These are phyloP conservation scores for Cynara cardunculus DNA, from an alignment of 129 eudicot species.

Conservation along the genomic window DNA sequence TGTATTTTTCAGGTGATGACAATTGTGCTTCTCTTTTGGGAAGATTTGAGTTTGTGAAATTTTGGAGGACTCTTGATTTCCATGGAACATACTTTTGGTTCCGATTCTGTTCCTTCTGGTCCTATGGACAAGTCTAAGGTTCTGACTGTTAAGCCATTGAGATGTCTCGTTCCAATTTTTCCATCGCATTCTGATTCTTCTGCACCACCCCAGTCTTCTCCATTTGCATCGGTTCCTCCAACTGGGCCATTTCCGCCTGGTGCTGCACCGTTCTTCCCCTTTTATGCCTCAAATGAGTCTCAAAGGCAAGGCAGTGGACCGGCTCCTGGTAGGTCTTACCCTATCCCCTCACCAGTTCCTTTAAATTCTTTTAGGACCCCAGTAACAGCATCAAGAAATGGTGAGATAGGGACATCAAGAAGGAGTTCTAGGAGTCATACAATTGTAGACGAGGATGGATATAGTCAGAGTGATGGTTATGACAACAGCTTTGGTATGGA, in stretches of 20 bases:
- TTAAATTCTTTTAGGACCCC: slow-evolving; percentile 55
- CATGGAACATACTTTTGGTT: slow-evolving; percentile 55
- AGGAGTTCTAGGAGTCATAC: slow-evolving; percentile 19
- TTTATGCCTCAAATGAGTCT: slow-evolving; percentile 25
- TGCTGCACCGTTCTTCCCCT: slow-evolving; percentile 54
- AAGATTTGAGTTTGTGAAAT: neutral
- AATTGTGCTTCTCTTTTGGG: slow-evolving; percentile 3
- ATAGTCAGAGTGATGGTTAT: slow-evolving; percentile 28
- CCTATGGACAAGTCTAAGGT: slow-evolving; percentile 58
- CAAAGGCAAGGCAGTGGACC: slow-evolving; percentile 12
- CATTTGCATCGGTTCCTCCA: slow-evolving; percentile 51
- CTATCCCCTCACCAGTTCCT: slow-evolving; percentile 48
- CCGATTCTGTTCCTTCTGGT: slow-evolving; percentile 39
- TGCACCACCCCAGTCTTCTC: slow-evolving; percentile 34
- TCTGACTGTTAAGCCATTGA: slow-evolving; percentile 61
- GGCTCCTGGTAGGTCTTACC: slow-evolving; percentile 10
- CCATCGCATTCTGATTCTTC: slow-evolving; percentile 39
- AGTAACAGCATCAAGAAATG: slow-evolving; percentile 25
- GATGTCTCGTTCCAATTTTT: slow-evolving; percentile 71
- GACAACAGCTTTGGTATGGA: slow-evolving; percentile 34
- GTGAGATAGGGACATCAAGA: slow-evolving; percentile 24
- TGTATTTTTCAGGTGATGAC: slow-evolving; percentile 17
- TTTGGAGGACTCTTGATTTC: slow-evolving; percentile 15
- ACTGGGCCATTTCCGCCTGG: slow-evolving; percentile 68
- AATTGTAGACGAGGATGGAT: slow-evolving; percentile 29